A percentile compares a stretch with the other conserved stretches of the same genome.
phyloP scores from a whole-genome alignment of 345 rosid genomes.

The Camelina neglecta region DNA sequence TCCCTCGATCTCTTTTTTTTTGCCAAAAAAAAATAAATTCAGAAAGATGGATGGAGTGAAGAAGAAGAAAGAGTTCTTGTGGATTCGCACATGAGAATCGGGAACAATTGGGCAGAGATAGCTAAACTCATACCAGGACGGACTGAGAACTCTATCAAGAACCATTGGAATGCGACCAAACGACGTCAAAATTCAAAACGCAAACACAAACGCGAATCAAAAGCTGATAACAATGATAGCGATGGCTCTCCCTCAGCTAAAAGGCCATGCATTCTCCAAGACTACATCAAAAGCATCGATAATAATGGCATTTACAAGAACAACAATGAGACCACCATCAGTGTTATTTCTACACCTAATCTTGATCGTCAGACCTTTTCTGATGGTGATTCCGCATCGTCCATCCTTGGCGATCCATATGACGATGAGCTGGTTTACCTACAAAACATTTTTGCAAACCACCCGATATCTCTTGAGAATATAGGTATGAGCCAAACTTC shows the following conservation, averaged over 20 bases:
- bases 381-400: slow-evolving; percentile 43
- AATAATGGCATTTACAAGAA: slow-evolving; percentile 32
- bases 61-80: slow-evolving; percentile 81
- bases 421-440: slow-evolving; percentile 77
- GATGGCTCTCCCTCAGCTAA: slow-evolving; percentile 41
- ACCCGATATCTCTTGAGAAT: slow-evolving; percentile 38
- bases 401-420: slow-evolving; percentile 53
- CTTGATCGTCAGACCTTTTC: slow-evolving; percentile 36
- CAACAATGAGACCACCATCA: slow-evolving; percentile 14
- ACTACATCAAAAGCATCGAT: slow-evolving; percentile 70
- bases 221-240: slow-evolving; percentile 22
- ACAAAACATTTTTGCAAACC: slow-evolving; percentile 60
- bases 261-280: slow-evolving; percentile 73
- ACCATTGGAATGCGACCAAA: slow-evolving; percentile 95
- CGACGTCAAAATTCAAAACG: slow-evolving; percentile 80
- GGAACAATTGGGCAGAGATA: slow-evolving; percentile 97
- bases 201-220: slow-evolving; percentile 53
- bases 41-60: slow-evolving; percentile 96
- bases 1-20: not conserved
- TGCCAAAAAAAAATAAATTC: not conserved
- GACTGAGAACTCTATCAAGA: slow-evolving; percentile 88
- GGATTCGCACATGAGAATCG: slow-evolving; percentile 73
- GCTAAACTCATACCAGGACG: slow-evolving; percentile 84
- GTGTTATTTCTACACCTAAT: slow-evolving; percentile 31
- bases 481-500: slow-evolving; percentile 32